Evolutionary conservation across 2,329 filamentous ascomycete genomes (phyloP).

Genomic region (Talaromyces sp.): DNA sequence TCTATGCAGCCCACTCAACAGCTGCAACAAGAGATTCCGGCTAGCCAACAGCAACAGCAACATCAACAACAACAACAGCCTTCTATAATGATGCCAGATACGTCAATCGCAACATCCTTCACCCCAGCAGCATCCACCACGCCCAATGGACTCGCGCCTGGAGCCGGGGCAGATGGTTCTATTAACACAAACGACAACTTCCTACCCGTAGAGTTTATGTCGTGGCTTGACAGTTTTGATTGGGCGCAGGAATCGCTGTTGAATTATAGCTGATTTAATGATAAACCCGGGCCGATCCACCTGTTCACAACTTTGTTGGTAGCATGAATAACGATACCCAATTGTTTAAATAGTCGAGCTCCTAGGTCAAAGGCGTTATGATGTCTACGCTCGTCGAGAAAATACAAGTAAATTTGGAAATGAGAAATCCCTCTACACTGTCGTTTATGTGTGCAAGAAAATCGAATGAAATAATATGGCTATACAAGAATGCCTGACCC

Average conservation of each 20-base stretch:
- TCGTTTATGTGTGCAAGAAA: not conserved
- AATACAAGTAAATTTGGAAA: not conserved
- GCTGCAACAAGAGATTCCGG: not conserved
- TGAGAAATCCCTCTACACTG: not conserved
- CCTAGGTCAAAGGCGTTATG: no score
- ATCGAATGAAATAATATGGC: not conserved
- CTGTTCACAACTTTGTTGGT: not conserved
- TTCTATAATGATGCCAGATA: not conserved
- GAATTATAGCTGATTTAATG: constrained; percentile 13
- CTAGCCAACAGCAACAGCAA: no score
- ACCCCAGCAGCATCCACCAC: not conserved
- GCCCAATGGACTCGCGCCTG: not conserved
- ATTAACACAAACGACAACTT: not conserved
- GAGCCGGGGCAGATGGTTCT: not conserved
- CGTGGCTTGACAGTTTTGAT: constrained; percentile 21
- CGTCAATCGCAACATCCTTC: not conserved
- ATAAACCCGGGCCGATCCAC: not conserved
- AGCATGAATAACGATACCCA: not conserved
- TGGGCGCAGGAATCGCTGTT: constrained; percentile 21
- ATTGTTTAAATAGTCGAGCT: not conserved
- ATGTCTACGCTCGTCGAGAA: no score
- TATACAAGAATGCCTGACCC: constrained; percentile 1
- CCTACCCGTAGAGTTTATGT: constrained; percentile 19
- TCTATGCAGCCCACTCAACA: not conserved
- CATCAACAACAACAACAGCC: not conserved